phyloP scores from a whole-genome alignment of 805 yeast genomes.

The Wickerhamomyces strasburgensis region DNA sequence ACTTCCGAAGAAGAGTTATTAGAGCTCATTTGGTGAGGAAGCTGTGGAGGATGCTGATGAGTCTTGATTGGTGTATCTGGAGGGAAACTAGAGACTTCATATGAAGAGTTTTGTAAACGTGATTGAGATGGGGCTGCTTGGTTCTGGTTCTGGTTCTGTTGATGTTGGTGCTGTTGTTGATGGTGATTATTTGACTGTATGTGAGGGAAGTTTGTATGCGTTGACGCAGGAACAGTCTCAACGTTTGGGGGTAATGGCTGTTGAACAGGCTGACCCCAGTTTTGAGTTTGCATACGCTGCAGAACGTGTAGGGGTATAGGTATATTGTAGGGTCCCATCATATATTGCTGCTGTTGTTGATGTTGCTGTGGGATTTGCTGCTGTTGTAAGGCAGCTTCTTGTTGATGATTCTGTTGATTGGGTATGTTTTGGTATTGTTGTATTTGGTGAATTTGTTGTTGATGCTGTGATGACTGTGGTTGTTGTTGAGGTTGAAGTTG shows the following conservation, averaged over 20 bases:
- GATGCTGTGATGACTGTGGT: constrained; percentile 6
- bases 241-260: constrained; percentile 1
- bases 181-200: background rate
- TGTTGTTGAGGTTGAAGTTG: background rate
- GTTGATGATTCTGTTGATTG: constrained; percentile 1
- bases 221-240: constrained; percentile 5
- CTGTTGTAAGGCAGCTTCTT: background rate
- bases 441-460: constrained; percentile 2
- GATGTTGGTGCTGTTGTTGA: constrained; percentile 5
- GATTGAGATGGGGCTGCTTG: too few species aligned
- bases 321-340: background rate
- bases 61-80: background rate
- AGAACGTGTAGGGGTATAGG: constrained; percentile 3
- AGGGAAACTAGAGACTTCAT: too few species aligned
- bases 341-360: constrained; percentile 1
- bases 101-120: too few species aligned
- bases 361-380: constrained; percentile 1
- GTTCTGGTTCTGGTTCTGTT: too few species aligned
- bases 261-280: constrained; percentile 6
- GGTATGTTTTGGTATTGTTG: constrained; percentile 8
- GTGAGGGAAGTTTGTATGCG: constrained; percentile 1
- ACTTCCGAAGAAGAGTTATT: too few species aligned
- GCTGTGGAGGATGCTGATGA: background rate
- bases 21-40: constrained; percentile 1
- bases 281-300: constrained; percentile 7